A percentile compares a stretch with the other conserved stretches of the same genome.
These are phyloP conservation scores for Tillandsia leiboldiana DNA, from an alignment of 176 grass and related monocot genomes.

Conservation along the genomic window DNA sequence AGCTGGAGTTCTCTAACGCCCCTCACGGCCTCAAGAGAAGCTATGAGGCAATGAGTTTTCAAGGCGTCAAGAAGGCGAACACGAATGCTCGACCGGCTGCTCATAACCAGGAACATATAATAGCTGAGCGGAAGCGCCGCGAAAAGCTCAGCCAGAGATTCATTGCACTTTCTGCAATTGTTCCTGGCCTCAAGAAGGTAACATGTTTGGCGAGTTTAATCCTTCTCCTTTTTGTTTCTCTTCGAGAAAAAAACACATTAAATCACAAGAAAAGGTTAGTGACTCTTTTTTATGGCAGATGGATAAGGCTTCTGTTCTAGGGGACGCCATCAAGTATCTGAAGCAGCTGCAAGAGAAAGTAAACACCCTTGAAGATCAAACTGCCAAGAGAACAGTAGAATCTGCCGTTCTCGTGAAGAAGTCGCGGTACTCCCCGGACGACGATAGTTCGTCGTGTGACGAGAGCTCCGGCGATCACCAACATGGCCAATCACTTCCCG, in stretches of 20 bases:
- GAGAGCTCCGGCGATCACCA: background rate
- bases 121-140: constrained; percentile 25
- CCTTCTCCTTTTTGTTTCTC: background rate
- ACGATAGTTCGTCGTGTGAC: constrained; percentile 8
- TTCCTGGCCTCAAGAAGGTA: constrained; percentile 37
- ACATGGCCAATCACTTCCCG: background rate
- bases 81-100: background rate
- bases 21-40: constrained; percentile 1
- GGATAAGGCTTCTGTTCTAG: constrained; percentile 31
- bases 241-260: background rate
- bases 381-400: background rate
- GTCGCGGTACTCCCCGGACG: constrained; percentile 3
- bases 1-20: background rate
- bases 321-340: constrained; percentile 25
- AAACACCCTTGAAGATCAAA: constrained; percentile 20
- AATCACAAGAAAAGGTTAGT: background rate
- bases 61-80: background rate
- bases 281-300: constrained; percentile 20
- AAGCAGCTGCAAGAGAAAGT: constrained; percentile 25
- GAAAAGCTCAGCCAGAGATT: constrained; percentile 29
- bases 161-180: constrained; percentile 26
- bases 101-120: constrained; percentile 23
- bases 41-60: background rate
- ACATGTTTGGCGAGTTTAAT: background rate
- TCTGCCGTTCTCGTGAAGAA: constrained; percentile 11